These are phyloP conservation scores for Cryptosporidium sp. DNA, from an alignment of 169 alveolate species.

Conservation along the genomic window DNA sequence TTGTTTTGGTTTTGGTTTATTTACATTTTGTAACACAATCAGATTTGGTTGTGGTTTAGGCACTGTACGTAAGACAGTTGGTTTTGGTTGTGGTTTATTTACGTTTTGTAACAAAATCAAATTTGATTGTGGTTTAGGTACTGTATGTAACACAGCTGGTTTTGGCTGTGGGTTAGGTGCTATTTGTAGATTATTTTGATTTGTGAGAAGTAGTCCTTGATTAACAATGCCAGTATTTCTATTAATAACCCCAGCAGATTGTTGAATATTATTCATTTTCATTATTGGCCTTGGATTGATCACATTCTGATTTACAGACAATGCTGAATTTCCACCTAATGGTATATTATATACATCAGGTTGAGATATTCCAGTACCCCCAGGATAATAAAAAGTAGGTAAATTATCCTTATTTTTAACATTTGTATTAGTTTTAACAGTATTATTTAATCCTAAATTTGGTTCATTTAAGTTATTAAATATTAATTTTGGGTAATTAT, in stretches of 20 bases:
- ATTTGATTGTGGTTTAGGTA: conserved; percentile 14
- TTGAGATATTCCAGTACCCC: conserved; percentile 5
- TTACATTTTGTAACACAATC: neutral
- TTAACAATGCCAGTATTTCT: neutral
- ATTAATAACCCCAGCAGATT: neutral
- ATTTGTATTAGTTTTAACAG: neutral
- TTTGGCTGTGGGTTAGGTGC: conserved; percentile 47
- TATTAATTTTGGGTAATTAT: neutral
- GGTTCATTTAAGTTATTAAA: neutral
- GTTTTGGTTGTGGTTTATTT: neutral
- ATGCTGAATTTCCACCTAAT: neutral
- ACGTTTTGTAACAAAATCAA: neutral
- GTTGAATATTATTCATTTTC: conserved; percentile 5
- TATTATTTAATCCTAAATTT: neutral
- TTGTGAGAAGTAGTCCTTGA: neutral
- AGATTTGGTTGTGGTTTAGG: conserved; percentile 5
- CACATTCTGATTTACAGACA: neutral
- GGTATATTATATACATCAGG: neutral
- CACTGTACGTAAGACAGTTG: neutral
- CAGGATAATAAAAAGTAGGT: conserved; percentile 56
- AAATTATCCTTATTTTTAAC: neutral
- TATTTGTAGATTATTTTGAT: neutral
- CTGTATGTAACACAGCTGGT: neutral
- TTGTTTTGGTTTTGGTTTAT: neutral
- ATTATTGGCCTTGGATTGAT: neutral